A percentile compares a stretch with the other conserved stretches of the same genome.
Evolutionary conservation across 768 basidiomycete species (phyloP).

Genomic region (Tricholomella constricta): DNA sequence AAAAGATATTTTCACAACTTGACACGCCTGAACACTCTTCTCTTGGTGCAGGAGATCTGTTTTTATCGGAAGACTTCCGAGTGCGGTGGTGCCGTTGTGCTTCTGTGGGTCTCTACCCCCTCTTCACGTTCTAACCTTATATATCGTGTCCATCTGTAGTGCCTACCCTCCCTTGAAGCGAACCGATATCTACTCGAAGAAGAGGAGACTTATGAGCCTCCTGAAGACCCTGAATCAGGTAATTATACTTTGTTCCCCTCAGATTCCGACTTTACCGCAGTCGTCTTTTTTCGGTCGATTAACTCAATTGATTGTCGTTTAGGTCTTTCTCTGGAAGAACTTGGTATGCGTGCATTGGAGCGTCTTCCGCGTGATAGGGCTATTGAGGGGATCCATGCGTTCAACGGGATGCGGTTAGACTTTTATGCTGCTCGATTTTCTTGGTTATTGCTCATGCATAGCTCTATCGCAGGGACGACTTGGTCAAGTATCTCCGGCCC

Average conservation of each 20-base stretch:
- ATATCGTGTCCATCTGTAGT: constrained; percentile 43
- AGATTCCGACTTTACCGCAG: constrained; percentile 13
- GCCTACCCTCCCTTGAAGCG: constrained; percentile 53
- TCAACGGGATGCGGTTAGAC: constrained; percentile 78
- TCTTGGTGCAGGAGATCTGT: constrained; percentile 70
- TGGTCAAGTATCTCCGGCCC: constrained; percentile 71
- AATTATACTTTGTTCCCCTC: constrained; percentile 12
- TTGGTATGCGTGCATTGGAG: constrained; percentile 77
- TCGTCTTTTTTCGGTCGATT: constrained; percentile 8
- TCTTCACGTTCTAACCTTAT: constrained; percentile 8
- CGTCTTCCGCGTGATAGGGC: constrained; percentile 78
- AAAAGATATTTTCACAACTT: constrained; percentile 42
- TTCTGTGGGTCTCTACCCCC: constrained; percentile 40
- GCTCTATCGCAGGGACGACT: constrained; percentile 56
- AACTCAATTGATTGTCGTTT: constrained; percentile 11
- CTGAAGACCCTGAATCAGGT: constrained; percentile 86
- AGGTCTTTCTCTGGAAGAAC: constrained; percentile 81
- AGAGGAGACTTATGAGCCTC: constrained; percentile 84
- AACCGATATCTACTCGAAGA: constrained; percentile 69
- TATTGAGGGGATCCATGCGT: constrained; percentile 82
- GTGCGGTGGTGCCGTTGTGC: constrained; percentile 79
- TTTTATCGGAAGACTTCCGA: constrained; percentile 73
- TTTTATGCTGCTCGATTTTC: neutral
- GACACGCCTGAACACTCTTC: constrained; percentile 23
- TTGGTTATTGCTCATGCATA: constrained; percentile 3